Percentiles rank a stretch among this genome's conserved stretches.
phyloP scores from a whole-genome alignment of 768 basidiomycete genomes.

The Trametes elegans region DNA sequence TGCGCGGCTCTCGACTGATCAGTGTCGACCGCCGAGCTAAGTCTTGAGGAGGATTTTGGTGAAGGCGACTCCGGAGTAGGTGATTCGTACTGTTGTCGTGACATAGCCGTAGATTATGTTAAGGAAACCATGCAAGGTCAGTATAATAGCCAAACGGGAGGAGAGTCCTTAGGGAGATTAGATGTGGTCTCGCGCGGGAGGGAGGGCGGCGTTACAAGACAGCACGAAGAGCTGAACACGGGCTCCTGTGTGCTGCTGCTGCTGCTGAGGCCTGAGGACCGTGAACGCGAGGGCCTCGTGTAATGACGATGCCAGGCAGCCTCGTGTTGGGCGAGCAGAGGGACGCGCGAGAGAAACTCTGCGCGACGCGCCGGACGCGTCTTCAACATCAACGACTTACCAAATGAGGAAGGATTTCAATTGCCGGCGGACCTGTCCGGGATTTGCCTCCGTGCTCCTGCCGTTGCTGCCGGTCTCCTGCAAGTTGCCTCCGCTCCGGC shows the following conservation, averaged over 20 bases:
- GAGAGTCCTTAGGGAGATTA: constrained; percentile 24
- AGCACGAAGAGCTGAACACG: constrained; percentile 27
- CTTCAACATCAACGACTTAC: constrained; percentile 25
- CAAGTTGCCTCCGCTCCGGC: background rate
- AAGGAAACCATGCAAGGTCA: constrained; percentile 25
- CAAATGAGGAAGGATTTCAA: constrained; percentile 16
- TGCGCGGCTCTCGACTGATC: constrained; percentile 15
- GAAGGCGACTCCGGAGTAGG: constrained; percentile 23
- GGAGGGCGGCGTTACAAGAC: constrained; percentile 19
- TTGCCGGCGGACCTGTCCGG: constrained; percentile 16
- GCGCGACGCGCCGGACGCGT: constrained; percentile 10
- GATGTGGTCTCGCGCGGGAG: constrained; percentile 24
- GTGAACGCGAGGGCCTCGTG: constrained; percentile 34
- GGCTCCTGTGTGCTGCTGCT: constrained; percentile 26
- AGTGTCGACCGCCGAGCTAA: constrained; percentile 20
- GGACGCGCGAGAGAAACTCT: constrained; percentile 21
- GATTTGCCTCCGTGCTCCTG: constrained; percentile 15
- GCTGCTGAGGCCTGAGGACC: constrained; percentile 25
- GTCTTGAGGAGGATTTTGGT: constrained; percentile 29
- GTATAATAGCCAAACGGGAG: constrained; percentile 23
- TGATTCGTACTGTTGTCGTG: constrained; percentile 29
- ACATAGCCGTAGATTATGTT: constrained; percentile 29
- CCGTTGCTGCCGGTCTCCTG: background rate
- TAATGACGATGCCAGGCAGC: constrained; percentile 26
- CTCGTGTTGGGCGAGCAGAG: constrained; percentile 28